phyloP scores from a whole-genome alignment of 2,329 filamentous ascomycete genomes.

The Nothopassalora personata region DNA sequence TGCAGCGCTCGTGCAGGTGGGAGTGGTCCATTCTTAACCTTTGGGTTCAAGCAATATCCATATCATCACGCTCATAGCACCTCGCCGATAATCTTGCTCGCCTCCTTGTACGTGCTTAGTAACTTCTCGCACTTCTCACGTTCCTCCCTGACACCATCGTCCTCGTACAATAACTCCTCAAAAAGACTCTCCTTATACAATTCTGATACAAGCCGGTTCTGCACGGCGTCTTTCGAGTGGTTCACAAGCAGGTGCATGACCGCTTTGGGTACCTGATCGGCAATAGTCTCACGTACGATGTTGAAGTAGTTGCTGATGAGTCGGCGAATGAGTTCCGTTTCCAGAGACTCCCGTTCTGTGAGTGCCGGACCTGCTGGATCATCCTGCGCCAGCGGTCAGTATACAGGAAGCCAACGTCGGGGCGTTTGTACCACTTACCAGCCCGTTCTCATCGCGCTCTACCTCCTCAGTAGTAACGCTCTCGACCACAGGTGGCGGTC shows the following conservation, averaged over 20 bases:
- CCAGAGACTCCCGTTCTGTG: slow-evolving; percentile 91
- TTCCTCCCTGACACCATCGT: slow-evolving; percentile 95
- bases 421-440: slow-evolving; percentile 20
- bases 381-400: slow-evolving; percentile 18
- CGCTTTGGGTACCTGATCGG: slow-evolving; percentile 96
- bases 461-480: slow-evolving; percentile 52
- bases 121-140: slow-evolving; percentile 97
- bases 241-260: slow-evolving; percentile 99
- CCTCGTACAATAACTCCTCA: slow-evolving; percentile 92
- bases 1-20: not conserved
- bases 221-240: slow-evolving; percentile 95
- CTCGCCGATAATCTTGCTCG: slow-evolving; percentile 95
- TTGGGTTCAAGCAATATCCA: not conserved
- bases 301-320: slow-evolving; percentile 99
- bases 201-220: slow-evolving; percentile 92
- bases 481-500: slow-evolving; percentile 30
- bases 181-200: slow-evolving; percentile 91
- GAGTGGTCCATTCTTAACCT: not conserved
- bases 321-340: slow-evolving; percentile 93
- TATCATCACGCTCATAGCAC: slow-evolving; percentile 57
- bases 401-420: not conserved
- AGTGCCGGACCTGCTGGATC: slow-evolving; percentile 58
- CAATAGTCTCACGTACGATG: slow-evolving; percentile 97
- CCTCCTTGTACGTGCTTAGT: slow-evolving; percentile 91
- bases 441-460: slow-evolving; percentile 22